Evolutionary conservation across 257 asterid species (phyloP), one percentile per base, ranked within the genome.

Genomic region (Echites panduratus): DNA sequence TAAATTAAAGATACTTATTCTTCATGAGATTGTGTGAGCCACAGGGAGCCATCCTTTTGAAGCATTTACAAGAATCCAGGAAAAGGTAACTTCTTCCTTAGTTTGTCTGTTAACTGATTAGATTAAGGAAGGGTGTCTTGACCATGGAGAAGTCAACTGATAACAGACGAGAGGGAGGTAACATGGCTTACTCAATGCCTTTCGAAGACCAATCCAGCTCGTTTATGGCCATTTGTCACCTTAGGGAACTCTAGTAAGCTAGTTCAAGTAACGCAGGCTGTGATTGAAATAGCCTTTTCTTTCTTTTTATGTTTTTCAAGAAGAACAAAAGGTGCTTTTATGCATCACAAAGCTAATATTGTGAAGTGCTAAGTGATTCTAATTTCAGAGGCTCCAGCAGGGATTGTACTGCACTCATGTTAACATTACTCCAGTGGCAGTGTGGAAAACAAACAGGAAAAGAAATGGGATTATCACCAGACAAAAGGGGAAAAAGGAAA

Each of bases 41-140:
- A 78, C 45, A 20, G 26, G 80, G 84, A 82, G 76, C 83, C 78
- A 75, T 78, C 75, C 77, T 65, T 78, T 70, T 71, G 78, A 78
- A 79, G 70, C 43, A 75, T 79, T 59, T 81, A 68, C 74, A 73
- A 70, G 74, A 77, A 72, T 52, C 68, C 75, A 70, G 48, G 65
- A 20, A 47, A 76, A 70, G 50, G 65, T 67, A 26, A 47, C 47
- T 44, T 64, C 73, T 72, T 66, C 69, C 53, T 75, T 56, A 13
- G 48, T 27, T 80, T 79, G 66, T 65, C 32, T 49, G 59, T 72
- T 67, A 44, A 69, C 58, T 66, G 48, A 64, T 76, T 20, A 4
- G 49, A 12, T 47, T 61, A 20, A 62, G 47, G 66, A 61, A 32
- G 52, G 35, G 26, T 43, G 4, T 13, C 43, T 75, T 68, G 59